Evolutionary conservation across 2,329 filamentous ascomycete genomes (phyloP), one percentile per base, ranked within the genome.

Genomic region (Nothopassalora personata): DNA sequence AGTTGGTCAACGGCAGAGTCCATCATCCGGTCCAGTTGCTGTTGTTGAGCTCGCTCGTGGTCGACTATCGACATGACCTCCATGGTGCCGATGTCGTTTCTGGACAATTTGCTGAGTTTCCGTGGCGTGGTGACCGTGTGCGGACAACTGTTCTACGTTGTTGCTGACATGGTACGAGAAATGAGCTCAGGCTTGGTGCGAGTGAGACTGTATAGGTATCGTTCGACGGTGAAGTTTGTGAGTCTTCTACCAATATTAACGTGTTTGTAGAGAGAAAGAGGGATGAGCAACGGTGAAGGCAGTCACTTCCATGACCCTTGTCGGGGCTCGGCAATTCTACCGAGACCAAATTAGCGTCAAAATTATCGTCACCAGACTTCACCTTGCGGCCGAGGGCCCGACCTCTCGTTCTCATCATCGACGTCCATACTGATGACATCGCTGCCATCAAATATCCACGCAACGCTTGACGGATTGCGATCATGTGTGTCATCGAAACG

Each of bases 1-100:
- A 62, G 58, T 43, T 64, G 61, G 48, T 64, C 63, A 30, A 65
- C 58, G 39, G 63, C 63, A 18, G 57, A 59, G 18, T 59, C 54
- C 39, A 65, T 49, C 45, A 59, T 39, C 10, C 51, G 39, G 50
- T 65, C 61, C 30, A 59, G 31, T 33, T 60, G 39, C 9, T 45
- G 30, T 13, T 57, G 49, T 45, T 56, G 53, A n/a, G 57, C 53
- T 3, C 54, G 55, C 48, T 62, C 61, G 45, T 61, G 61, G 15
- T 65, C 63, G 18, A 43, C 55, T 28, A 65, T 65, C 1, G 61
- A 64, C 8, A 59, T 33, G 15, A 65, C 63, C 27, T 64, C 23
- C 53, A 55, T 55, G n/a, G 34, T 49, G 43, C 53, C 53, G 27
- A 54, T 13, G 27, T 48, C 53, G 43, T 47, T 9, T 19, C n/a